Base-by-base conservation (phyloP, 1,139 yeast genomes). In the Spencermartinsiella ligniputridi region DNA sequence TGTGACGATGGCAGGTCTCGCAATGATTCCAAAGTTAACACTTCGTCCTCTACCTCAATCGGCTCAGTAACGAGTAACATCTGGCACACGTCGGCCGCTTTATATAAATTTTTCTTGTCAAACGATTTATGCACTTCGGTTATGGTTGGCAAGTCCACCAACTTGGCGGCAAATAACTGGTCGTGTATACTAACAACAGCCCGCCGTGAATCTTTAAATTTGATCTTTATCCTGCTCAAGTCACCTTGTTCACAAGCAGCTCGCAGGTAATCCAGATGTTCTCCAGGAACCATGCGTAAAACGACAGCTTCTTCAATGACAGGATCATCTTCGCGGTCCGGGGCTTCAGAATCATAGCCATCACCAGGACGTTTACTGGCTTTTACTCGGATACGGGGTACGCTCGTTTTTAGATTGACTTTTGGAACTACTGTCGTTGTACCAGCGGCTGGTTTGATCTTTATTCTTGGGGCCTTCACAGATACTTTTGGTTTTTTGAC, bases 291-390 rank as follows among this genome's bases (percentile, higher is more conserved):
- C 69, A 92, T 83, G 41, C 98, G 72, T 40, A 92, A 64, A 1
- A 89, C 71, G 2, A 92, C 75, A 0, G 95, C 96, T 53, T 86
- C 95, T 60, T 92, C 97, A 20, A 89, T 70, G 53, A 88, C 69
- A 0, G 98, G 98, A 59, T 92, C 97, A 48, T 89, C 97, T 62
- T 92, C 98, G 37, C 88, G 70, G 56, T 92, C 97, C 1, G 97
- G 96, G 9, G 96, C 97, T 58, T 92, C 98, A 1, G 96, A 85
- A 61, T 92, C 98, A 63, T 92, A 92, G 0, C 97, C 97, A 55
- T 90, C 96, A 1, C 96, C 96, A 0, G 96, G 95, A 8, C 84
- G 75, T 53, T 95, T 69, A 0, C 87, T 83, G 0, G 95, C 95
- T 58, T 87, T 88, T 45, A 90, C 81, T 50, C 94, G 69, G 44